A percentile compares a stretch with the other conserved stretches of the same genome.
phyloP scores from a whole-genome alignment of 352 stramenopile genomes.

The Pythium utonaiense region DNA sequence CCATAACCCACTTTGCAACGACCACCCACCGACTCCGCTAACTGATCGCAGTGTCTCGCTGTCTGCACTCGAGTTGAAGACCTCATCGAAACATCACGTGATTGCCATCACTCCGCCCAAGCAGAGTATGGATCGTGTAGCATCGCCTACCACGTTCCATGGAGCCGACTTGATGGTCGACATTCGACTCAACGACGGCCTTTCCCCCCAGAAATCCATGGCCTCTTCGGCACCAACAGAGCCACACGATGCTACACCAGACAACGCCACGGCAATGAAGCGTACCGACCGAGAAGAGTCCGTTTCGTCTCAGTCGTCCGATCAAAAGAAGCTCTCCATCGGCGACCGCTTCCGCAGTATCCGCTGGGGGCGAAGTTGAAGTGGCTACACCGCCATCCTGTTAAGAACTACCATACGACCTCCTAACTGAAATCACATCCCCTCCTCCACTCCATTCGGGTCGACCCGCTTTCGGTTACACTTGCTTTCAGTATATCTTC shows the following conservation, averaged over 20 bases:
- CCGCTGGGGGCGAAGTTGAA: conserved; percentile 26
- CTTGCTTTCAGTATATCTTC: neutral
- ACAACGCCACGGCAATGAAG: neutral
- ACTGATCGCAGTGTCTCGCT: conserved; percentile 14
- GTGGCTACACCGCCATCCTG: neutral
- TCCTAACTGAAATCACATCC: neutral
- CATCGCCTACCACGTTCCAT: neutral
- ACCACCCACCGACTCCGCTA: neutral
- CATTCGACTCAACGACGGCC: conserved; percentile 11
- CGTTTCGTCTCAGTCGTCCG: neutral
- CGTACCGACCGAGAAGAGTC: conserved; percentile 5
- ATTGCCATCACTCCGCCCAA: conserved; percentile 15
- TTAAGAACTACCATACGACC: neutral
- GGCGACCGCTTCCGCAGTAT: conserved; percentile 33
- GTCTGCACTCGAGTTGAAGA: conserved; percentile 9
- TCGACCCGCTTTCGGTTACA: neutral
- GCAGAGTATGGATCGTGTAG: neutral
- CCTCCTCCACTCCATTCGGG: neutral
- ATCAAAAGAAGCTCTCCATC: conserved; percentile 29
- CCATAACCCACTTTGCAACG: conserved; percentile 15
- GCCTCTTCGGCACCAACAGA: neutral
- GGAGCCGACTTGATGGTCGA: conserved; percentile 8
- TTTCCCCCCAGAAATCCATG: conserved; percentile 3
- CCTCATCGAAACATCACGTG: neutral
- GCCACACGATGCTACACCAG: neutral